phyloP scores from a whole-genome alignment of 345 rosid species.

The Syzygium grande region DNA sequence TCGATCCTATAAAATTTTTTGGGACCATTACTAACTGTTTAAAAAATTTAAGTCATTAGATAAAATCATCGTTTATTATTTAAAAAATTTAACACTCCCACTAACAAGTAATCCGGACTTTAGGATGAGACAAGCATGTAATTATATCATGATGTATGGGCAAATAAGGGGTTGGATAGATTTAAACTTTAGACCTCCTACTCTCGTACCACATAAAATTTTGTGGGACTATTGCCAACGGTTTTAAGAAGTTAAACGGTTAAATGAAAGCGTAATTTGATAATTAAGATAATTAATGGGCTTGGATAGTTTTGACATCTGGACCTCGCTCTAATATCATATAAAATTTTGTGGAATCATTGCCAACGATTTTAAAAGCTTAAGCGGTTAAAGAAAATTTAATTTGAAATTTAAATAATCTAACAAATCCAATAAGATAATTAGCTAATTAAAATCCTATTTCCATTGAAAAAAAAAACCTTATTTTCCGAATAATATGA shows the following conservation, averaged over 20 bases:
- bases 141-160: background rate
- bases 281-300: background rate
- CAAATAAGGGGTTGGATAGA: background rate
- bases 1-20: background rate
- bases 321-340: background rate
- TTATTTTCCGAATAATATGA: too few relatives aligned
- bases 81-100: too few relatives aligned
- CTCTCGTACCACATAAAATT: background rate
- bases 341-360: too few relatives aligned
- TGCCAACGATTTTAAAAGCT: background rate
- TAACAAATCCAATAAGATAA: too few relatives aligned
- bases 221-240: background rate
- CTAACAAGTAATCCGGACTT: background rate
- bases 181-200: background rate
- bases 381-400: too few relatives aligned
- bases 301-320: too few relatives aligned
- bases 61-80: too few relatives aligned
- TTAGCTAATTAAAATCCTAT: too few relatives aligned
- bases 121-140: background rate
- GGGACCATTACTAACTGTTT: too few relatives aligned
- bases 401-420: too few relatives aligned
- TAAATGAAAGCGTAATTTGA: background rate
- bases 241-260: background rate
- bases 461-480: too few relatives aligned
- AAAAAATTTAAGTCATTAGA: too few relatives aligned